Evolutionary conservation across 371 early-diverging fungal species (phyloP), one percentile per base, ranked within the genome.

Genomic region (Lichtheimia ramosa): DNA sequence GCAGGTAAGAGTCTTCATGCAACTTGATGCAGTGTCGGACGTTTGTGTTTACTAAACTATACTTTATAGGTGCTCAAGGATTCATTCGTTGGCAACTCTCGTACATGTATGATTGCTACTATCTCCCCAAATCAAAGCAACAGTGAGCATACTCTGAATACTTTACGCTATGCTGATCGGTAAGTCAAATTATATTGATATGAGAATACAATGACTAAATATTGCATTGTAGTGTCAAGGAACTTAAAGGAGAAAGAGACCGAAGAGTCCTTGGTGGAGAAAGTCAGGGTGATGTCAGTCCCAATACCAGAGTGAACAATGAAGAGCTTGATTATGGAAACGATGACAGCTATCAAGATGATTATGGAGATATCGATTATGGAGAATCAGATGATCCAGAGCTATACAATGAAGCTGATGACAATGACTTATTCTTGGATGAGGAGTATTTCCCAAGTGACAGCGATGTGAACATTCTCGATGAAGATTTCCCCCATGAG

Each of bases 51-150:
- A 23, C 54, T 34, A 10, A 10, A 8, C 34, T 34, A 10, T 34
- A 8, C 34, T 34, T 34, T 34, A 34, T 34, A 85, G 83, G 95
- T 98, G 4, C 75, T 99, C 40, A 99, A 98, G 70, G 98, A 98
- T 74, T 96, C 97, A 13, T 96, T 99, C 74, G 88, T 97, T 54
- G 99, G 99, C 18, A 92, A 96, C 65, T 96, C 97, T 18, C 86
- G 93, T 16, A 97, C 98, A 0, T 96, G 95, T 67, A 95, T 99
- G 95, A 91, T 99, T 54, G 99, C 98, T 1, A 99, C 97, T 2
- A 88, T 99, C 23, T 93, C 95, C 14, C 97, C 99, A 7, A 91
- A 91, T 58, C 85, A 85, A 27, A 82, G 88, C 28, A 96, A 96
- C 81, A 89, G 92, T 64, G 99, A 99, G 63, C 97, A 99, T 70